Conservation (phyloP, 139 green algal genomes). For the Chlamydomonas sp. region DNA sequence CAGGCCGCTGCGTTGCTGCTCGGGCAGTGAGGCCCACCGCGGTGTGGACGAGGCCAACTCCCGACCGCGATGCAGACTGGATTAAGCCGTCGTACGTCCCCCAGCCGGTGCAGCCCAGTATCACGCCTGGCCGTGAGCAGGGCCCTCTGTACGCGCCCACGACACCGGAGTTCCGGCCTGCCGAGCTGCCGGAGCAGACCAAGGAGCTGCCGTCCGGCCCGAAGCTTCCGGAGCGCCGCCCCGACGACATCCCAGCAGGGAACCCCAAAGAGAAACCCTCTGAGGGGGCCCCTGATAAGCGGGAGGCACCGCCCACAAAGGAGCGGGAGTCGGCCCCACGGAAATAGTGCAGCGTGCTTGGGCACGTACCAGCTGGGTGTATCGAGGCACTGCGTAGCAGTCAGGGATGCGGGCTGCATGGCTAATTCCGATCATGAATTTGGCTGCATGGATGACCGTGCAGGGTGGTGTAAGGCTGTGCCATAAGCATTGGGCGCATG, state of each 20-base stretch:
- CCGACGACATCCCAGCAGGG: conserved; percentile 62
- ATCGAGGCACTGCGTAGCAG: too few relatives aligned
- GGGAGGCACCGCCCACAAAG: conserved; percentile 44
- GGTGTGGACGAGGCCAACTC: conserved; percentile 58
- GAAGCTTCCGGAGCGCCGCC: conserved; percentile 58
- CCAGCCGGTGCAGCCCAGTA: conserved; percentile 23
- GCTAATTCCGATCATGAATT: too few relatives aligned
- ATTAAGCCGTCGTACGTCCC: conserved; percentile 56
- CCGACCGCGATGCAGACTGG: conserved; percentile 56
- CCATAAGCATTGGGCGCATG: too few relatives aligned
- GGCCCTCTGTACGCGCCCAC: conserved; percentile 48
- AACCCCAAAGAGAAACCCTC: conserved; percentile 67
- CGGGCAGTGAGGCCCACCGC: background rate
- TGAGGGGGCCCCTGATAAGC: conserved; percentile 30
- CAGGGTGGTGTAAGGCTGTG: too few relatives aligned
- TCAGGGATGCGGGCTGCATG: too few relatives aligned
- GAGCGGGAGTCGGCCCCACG: conserved; percentile 29
- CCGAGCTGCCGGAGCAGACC: conserved; percentile 58
- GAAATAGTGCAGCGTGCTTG: background rate
- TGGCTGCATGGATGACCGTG: too few relatives aligned
- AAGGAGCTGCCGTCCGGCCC: conserved; percentile 57
- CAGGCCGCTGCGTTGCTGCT: background rate
- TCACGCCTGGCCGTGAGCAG: conserved; percentile 32
- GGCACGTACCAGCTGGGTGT: too few relatives aligned
- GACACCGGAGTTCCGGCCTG: conserved; percentile 53